These are phyloP conservation scores for Fusarium dlaminii DNA, from an alignment of 2,329 filamentous ascomycete genomes.

Conservation along the genomic window DNA sequence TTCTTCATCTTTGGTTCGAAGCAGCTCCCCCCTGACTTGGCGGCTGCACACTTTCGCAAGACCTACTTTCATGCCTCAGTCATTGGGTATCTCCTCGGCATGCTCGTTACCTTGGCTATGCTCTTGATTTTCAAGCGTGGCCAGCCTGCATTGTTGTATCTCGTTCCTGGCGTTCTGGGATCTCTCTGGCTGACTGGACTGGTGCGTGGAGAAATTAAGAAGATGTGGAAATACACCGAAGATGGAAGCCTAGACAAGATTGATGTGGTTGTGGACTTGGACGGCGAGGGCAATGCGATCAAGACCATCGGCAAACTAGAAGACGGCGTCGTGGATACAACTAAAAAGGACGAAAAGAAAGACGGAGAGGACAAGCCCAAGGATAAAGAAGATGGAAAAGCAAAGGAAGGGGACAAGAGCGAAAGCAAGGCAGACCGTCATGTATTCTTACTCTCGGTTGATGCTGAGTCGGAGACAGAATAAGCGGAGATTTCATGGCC, in stretches of 20 bases:
- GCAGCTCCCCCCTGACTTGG: constrained; percentile 44
- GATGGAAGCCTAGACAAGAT: constrained; percentile 65
- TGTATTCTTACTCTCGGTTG: constrained; percentile 49
- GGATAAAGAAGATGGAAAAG: constrained; percentile 15
- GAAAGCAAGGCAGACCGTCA: constrained; percentile 39
- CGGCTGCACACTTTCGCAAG: constrained; percentile 73
- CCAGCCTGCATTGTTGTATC: constrained; percentile 90
- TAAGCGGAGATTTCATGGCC: constrained; percentile 11
- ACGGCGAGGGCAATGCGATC: constrained; percentile 57
- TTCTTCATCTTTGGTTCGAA: constrained; percentile 40
- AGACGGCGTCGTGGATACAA: constrained; percentile 51
- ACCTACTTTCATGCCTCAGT: constrained; percentile 85
- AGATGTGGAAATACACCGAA: constrained; percentile 88
- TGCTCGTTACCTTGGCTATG: constrained; percentile 79
- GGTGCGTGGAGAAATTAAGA: constrained; percentile 73
- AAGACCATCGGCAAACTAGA: constrained; percentile 52
- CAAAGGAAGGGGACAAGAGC: constrained; percentile 6
- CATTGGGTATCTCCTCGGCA: constrained; percentile 79
- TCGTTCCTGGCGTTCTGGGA: constrained; percentile 85
- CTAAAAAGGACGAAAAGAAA: constrained; percentile 44
- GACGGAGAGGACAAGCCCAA: constrained; percentile 26
- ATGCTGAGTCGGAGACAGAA: constrained; percentile 35
- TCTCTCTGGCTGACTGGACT: constrained; percentile 80
- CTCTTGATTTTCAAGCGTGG: constrained; percentile 82
- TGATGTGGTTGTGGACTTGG: constrained; percentile 66